These are phyloP conservation scores for Cucumis cinereus DNA, from an alignment of 306 rosid genomes.

Conservation along the genomic window DNA sequence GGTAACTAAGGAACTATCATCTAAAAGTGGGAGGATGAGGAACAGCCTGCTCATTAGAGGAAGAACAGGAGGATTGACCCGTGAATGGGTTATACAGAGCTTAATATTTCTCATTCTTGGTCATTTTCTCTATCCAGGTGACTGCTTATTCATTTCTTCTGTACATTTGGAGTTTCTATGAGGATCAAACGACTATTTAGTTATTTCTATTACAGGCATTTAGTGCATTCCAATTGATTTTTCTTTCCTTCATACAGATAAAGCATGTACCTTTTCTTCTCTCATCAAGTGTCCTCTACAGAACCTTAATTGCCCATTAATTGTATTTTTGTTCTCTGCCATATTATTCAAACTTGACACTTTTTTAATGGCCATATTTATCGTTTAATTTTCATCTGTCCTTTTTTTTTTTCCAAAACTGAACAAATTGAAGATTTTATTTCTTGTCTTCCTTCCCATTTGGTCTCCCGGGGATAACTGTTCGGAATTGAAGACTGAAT, in stretches of 20 bases:
- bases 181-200: background rate
- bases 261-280: background rate
- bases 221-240: background rate
- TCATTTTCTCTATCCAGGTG: slow-evolving; percentile 10
- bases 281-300: background rate
- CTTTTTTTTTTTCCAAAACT: background rate
- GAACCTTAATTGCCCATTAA: background rate
- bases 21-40: slow-evolving; percentile 1
- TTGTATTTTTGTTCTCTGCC: background rate
- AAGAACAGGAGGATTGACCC: background rate
- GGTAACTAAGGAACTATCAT: background rate
- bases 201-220: background rate
- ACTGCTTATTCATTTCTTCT: background rate
- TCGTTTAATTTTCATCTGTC: background rate
- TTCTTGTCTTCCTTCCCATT: background rate
- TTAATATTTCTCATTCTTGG: slow-evolving; percentile 1
- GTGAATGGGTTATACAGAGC: background rate
- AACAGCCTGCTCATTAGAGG: background rate
- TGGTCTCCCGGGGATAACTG: background rate
- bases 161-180: background rate
- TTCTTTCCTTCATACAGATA: background rate
- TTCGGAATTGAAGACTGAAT: background rate
- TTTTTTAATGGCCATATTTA: background rate
- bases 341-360: background rate
- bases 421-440: background rate